Evolutionary conservation across 2,329 filamentous ascomycete species (phyloP).

Genomic region (Cercospora citrullina): DNA sequence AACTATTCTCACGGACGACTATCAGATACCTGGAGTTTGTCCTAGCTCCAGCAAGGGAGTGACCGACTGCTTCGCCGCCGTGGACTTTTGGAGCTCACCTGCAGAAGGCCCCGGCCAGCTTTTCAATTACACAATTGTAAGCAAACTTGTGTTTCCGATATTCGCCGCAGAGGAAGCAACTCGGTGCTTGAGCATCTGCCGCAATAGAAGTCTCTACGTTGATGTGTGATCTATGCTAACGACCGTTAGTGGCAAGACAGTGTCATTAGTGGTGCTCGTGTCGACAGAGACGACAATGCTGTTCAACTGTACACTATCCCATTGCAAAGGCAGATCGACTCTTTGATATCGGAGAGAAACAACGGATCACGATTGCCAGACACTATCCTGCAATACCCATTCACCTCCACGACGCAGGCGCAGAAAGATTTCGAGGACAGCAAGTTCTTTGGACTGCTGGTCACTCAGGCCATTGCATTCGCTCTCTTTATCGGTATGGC

Average conservation of each 20-base stretch:
- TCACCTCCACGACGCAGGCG: constrained; percentile 67
- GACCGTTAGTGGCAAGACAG: constrained; percentile 53
- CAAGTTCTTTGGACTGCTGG: constrained; percentile 69
- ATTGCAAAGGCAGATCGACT: constrained; percentile 73
- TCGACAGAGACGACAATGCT: constrained; percentile 67
- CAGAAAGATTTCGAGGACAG: constrained; percentile 67
- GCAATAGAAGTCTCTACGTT: background rate
- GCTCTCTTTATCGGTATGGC: constrained; percentile 75
- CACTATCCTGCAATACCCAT: constrained; percentile 64
- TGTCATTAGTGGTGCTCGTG: constrained; percentile 72
- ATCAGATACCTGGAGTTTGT: constrained; percentile 63
- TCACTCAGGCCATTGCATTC: constrained; percentile 74
- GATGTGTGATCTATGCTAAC: background rate
- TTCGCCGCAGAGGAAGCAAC: background rate
- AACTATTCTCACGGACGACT: constrained; percentile 55
- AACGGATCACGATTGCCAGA: constrained; percentile 35
- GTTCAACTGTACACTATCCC: constrained; percentile 76
- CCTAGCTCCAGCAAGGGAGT: constrained; percentile 58
- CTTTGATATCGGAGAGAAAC: constrained; percentile 62
- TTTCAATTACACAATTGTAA: constrained; percentile 70
- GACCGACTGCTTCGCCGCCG: constrained; percentile 70
- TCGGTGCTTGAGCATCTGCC: too few relatives aligned
- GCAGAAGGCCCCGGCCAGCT: constrained; percentile 61
- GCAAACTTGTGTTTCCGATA: background rate
- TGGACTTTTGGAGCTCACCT: constrained; percentile 73